Evolutionary conservation across 1,139 yeast species (phyloP).

Genomic region (Geotrichum aggregatum): DNA sequence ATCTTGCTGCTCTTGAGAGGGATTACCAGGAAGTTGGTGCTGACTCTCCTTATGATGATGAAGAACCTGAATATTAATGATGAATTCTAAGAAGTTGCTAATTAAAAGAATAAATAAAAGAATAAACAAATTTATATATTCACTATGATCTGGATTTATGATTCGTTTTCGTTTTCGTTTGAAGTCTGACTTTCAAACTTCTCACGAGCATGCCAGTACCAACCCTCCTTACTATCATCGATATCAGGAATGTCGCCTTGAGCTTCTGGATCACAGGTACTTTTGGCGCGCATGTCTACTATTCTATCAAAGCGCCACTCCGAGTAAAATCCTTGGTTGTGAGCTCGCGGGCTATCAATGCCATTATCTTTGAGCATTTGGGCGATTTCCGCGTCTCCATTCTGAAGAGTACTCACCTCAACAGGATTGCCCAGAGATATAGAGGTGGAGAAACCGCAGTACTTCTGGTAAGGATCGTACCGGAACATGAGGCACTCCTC

Average conservation of each 20-base stretch:
- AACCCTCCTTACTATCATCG: constrained; percentile 35
- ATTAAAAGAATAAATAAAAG: too few species aligned
- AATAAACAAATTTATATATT: too few species aligned
- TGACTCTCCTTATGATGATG: constrained; percentile 81
- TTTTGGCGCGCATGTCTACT: constrained; percentile 28
- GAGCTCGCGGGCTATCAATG: constrained; percentile 12
- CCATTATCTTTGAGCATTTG: constrained; percentile 14
- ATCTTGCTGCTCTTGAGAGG: constrained; percentile 94
- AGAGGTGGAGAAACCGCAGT: constrained; percentile 33
- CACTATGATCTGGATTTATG: not conserved
- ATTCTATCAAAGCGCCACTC: constrained; percentile 22
- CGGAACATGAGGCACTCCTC: constrained; percentile 34
- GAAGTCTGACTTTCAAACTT: too few species aligned
- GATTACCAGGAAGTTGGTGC: constrained; percentile 96
- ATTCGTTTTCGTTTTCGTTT: too few species aligned
- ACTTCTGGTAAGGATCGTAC: constrained; percentile 33
- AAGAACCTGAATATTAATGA: constrained; percentile 37
- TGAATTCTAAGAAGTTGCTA: constrained; percentile 5
- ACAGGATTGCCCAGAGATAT: constrained; percentile 33
- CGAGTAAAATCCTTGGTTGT: constrained; percentile 18
- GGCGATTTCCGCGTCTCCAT: constrained; percentile 22
- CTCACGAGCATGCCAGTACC: constrained; percentile 33
- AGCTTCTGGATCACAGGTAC: constrained; percentile 29
- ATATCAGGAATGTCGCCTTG: constrained; percentile 30
- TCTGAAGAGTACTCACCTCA: constrained; percentile 14